phyloP scores from a whole-genome alignment of 1,284 basidiomycete species.

The Irpex rosettiformis region DNA sequence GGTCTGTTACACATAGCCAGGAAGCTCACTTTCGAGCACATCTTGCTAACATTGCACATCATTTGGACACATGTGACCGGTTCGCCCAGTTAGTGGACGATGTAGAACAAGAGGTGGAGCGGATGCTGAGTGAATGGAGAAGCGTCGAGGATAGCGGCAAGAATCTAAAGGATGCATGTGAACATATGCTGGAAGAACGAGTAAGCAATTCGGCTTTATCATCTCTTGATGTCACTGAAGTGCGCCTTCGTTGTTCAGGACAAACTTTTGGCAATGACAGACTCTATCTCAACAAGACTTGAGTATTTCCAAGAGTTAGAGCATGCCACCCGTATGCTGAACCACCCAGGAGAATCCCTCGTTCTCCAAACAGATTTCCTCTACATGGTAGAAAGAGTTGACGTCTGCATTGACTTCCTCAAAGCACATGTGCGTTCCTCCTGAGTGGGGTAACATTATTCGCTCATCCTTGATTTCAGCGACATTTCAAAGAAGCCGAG shows the following conservation, averaged over 20 bases:
- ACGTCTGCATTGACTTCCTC: constrained; percentile 88
- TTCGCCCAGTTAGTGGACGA: constrained; percentile 68
- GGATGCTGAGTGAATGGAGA: constrained; percentile 79
- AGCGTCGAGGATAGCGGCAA: constrained; percentile 86
- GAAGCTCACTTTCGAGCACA: constrained; percentile 88
- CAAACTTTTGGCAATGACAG: constrained; percentile 71
- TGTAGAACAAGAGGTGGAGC: constrained; percentile 69
- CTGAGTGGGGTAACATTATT: neutral
- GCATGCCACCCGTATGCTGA: constrained; percentile 84
- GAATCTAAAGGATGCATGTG: constrained; percentile 87
- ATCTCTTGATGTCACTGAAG: neutral
- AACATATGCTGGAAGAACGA: constrained; percentile 82
- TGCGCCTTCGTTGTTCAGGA: constrained; percentile 42
- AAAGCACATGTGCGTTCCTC: constrained; percentile 68
- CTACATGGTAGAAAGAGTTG: constrained; percentile 90
- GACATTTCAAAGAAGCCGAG: constrained; percentile 87
- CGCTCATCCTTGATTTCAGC: constrained; percentile 44
- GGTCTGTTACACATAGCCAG: constrained; percentile 86
- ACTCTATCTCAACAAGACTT: constrained; percentile 72
- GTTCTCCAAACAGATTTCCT: constrained; percentile 88
- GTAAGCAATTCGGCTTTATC: constrained; percentile 39
- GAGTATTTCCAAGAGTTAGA: constrained; percentile 94
- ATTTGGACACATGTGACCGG: constrained; percentile 73
- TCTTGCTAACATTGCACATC: constrained; percentile 67
- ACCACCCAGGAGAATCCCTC: constrained; percentile 86